Evolutionary conservation across 495 filamentous ascomycete genomes (phyloP), one percentile per base, ranked within the genome.

Genomic region (Penicillium atrosanguineum): DNA sequence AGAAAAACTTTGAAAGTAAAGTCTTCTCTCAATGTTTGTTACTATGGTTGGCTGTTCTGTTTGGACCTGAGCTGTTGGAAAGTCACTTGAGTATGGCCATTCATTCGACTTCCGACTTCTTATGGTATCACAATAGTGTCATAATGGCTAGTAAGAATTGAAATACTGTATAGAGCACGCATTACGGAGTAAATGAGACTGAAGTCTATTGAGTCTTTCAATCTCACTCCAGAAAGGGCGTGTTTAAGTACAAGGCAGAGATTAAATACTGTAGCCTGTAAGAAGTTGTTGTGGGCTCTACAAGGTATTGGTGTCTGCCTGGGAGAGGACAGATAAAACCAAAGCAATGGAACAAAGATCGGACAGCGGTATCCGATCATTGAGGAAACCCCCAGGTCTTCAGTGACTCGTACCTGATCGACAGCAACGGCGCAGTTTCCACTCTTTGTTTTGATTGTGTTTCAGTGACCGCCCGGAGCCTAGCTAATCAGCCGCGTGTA

Each of bases 361-460:
- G 6, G 7, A 48, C 7, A 21, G 5, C 3, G n/a, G 4, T 9
- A 42, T 15, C 28, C 23, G 39, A 42, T 34, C 11, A 25, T 28
- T 46, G 25, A 50, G 15, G 18, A 37, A 23, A 46, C 46, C 18
- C 18, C 25, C 34, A 19, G 43, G 44, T 37, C 39, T 23, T 26
- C 25, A 14, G 21, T 23, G n/a, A 26, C 19, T 54, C 46, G 46
- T 58, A 28, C 50, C 50, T 53, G 56, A 59, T 59, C 56, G 56
- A 47, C 56, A 55, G 28, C 29, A 42, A 42, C 41, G 26, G 20
- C 31, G 28, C 44, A 41, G 45, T 39, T 50, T 48, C 55, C 59
- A 46, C 37, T 39, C 37, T 62, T 54, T 57, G 61, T 61, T 61
- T 67, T 67, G 63, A 53, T 61, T 57, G 50, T 51, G 57, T 60